Evolutionary conservation across 2,329 filamentous ascomycete genomes (phyloP).

Genomic region (Orbilia blumenaviensis): DNA sequence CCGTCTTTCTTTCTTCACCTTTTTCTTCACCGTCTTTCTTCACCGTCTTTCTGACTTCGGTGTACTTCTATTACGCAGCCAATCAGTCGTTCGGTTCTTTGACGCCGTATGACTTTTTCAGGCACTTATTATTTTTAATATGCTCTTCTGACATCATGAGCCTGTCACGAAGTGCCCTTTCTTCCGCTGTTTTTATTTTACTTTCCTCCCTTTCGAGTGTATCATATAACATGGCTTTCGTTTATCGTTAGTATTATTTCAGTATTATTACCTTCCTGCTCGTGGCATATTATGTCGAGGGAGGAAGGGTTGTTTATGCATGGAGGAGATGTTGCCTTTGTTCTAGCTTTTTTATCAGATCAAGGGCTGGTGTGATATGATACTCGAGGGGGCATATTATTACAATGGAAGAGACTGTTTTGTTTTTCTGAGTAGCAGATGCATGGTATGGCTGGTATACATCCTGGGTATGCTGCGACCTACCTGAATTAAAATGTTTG

Average conservation of each 20-base stretch:
- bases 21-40: no score
- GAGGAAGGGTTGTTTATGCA: neutral
- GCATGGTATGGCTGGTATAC: no score
- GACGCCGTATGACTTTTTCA: neutral
- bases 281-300: neutral
- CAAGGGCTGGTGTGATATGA: neutral
- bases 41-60: conserved; percentile 2
- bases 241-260: no score
- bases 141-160: neutral
- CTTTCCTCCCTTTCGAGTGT: neutral
- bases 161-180: neutral
- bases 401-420: neutral
- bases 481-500: neutral
- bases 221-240: neutral
- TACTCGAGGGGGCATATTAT: neutral
- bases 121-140: conserved; percentile 14
- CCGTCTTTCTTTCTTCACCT: neutral
- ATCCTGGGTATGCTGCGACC: no score
- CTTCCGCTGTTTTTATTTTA: conserved; percentile 1
- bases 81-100: neutral
- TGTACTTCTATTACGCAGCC: neutral
- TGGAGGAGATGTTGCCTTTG: neutral
- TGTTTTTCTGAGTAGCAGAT: neutral
- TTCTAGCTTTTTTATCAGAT: neutral
- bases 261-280: no score